Conservation (phyloP, 2,329 filamentous ascomycete species). For the Dothistroma pini region DNA sequence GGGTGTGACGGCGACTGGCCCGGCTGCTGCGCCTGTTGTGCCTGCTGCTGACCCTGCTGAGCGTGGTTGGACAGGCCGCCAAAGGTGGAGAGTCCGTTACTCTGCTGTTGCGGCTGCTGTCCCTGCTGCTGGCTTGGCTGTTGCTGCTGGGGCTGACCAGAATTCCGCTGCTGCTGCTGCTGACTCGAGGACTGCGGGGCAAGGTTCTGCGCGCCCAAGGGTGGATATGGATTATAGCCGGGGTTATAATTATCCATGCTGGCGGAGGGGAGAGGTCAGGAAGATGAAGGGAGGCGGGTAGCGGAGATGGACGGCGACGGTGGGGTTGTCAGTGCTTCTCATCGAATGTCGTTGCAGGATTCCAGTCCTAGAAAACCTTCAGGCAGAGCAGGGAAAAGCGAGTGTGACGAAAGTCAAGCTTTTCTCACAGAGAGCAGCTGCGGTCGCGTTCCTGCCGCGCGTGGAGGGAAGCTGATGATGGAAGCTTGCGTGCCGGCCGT, state of each 20-base stretch:
- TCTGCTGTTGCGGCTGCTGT: conserved; percentile 4
- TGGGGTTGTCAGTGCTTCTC: conserved; percentile 2
- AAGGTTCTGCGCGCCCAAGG: conserved; percentile 10
- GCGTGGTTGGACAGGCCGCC: conserved; percentile 22
- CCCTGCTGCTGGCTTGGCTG: conserved; percentile 13
- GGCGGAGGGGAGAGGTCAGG: conserved; percentile 5
- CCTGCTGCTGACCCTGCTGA: conserved; percentile 19
- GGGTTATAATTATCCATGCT: conserved; percentile 26
- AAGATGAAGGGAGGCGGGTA: not conserved
- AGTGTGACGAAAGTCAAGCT: conserved; percentile 3
- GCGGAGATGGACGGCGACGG: conserved; percentile 13
- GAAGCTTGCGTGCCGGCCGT: not conserved
- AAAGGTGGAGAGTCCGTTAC: conserved; percentile 20
- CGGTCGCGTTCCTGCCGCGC: not conserved
- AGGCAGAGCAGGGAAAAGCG: conserved; percentile 5
- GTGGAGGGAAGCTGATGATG: not conserved
- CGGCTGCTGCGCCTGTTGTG: conserved; percentile 20
- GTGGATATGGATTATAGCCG: conserved; percentile 27
- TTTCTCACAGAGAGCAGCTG: not conserved
- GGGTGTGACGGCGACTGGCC: conserved; percentile 26
- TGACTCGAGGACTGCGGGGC: conserved; percentile 16
- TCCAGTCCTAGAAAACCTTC: conserved; percentile 3
- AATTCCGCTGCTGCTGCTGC: conserved; percentile 20
- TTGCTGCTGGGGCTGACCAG: conserved; percentile 21
- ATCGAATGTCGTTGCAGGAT: conserved; percentile 8